Conservation (phyloP, 1,284 basidiomycete species). For the Cryptococcus sp. region DNA sequence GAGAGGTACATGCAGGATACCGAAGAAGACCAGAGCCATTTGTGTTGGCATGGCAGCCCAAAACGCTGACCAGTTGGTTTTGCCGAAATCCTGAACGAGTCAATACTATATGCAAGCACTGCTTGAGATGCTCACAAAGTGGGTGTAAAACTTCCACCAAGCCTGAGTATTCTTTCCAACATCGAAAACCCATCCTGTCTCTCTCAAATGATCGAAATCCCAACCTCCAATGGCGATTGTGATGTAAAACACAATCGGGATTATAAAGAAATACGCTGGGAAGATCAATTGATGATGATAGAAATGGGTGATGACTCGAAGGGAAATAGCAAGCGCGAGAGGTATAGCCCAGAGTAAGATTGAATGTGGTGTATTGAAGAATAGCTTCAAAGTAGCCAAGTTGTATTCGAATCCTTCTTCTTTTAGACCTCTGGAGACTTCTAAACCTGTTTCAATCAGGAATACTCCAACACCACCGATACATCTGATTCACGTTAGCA, state of each 20-base stretch:
- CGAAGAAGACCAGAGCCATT: conserved; percentile 39
- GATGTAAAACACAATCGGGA: conserved; percentile 80
- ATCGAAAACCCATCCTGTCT: conserved; percentile 84
- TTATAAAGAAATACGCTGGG: conserved; percentile 81
- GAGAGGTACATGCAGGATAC: conserved; percentile 87
- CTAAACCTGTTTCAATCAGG: conserved; percentile 78
- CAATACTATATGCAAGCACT: background rate
- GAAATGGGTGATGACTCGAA: conserved; percentile 74
- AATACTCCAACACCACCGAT: conserved; percentile 96
- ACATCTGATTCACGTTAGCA: conserved; percentile 54
- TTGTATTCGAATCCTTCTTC: conserved; percentile 75
- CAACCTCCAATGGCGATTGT: conserved; percentile 63
- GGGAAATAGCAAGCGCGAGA: conserved; percentile 66
- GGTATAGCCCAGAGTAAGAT: conserved; percentile 72
- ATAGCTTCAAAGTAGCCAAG: conserved; percentile 55
- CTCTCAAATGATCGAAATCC: conserved; percentile 60
- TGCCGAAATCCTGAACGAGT: conserved; percentile 52
- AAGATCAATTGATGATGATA: conserved; percentile 88
- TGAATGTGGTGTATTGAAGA: conserved; percentile 60
- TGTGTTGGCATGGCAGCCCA: conserved; percentile 66
- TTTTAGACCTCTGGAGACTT: conserved; percentile 74
- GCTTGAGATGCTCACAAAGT: conserved; percentile 55
- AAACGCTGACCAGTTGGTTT: conserved; percentile 61
- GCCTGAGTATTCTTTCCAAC: conserved; percentile 59
- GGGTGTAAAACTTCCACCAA: conserved; percentile 79